Evolutionary conservation across 495 filamentous ascomycete genomes (phyloP), one percentile per base, ranked within the genome.

Genomic region (Penicillium silybi): DNA sequence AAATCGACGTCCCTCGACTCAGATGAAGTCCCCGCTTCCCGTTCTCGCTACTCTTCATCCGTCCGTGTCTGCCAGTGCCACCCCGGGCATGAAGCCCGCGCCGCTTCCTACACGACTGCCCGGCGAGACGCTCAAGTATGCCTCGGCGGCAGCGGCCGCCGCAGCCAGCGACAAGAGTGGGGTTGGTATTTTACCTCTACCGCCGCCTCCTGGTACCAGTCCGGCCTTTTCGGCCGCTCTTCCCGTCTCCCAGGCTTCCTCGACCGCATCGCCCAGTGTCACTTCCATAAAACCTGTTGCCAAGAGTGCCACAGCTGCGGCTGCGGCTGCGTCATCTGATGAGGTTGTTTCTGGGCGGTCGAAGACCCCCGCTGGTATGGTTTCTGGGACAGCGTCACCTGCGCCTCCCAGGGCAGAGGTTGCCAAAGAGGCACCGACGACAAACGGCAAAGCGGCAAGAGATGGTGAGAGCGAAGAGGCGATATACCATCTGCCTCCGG

Each of bases 121-220:
- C 20, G 91, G 89, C 27, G 92, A 97, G 65, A 88, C 88, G 0
- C 74, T 97, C 57, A 97, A 97, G 69, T 97, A 97, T 66, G 93
- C 95, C 26, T 96, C 93, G 17, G 93, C 93, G 0, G 93, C 93
- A 0, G 95, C 93, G 0, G 95, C 93, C 0, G 93, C 93, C 1
- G 95, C 95, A 9, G 90, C 93, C 42, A 93, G 85, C 67, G 91
- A 96, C 65, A 95, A 92, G 65, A 85, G 75, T 59, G 80, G 80
- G 15, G 86, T 96, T 9, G 92, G 92, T n/a, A 96, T 97, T 57
- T 83, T 90, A 23, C 92, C 92, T 16, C 75, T 97, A 50, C 92
- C 92, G 20, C 91, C 92, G 41, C 92, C 92, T 62, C 90, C 89
- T n/a, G 85, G 85, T 45, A 64, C 76, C 27, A 68, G 78, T 56